phyloP scores from a whole-genome alignment of 2,329 filamentous ascomycete genomes.

The Didymella keratinophila region DNA sequence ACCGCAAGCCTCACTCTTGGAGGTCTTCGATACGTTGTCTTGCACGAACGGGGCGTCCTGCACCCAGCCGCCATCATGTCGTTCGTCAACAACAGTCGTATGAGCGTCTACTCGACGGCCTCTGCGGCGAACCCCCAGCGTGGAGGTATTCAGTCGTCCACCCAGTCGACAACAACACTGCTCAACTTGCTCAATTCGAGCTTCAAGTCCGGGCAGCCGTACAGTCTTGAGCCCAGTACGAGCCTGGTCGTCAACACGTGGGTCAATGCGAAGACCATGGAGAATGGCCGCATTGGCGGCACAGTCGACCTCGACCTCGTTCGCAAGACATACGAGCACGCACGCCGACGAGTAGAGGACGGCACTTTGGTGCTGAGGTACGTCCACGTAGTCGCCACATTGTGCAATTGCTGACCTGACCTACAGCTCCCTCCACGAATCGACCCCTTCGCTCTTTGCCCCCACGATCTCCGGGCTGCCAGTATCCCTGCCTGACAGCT shows the following conservation, averaged over 20 bases:
- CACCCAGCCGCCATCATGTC: constrained; percentile 46
- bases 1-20: constrained; percentile 9
- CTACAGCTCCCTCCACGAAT: constrained; percentile 82
- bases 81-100: constrained; percentile 67
- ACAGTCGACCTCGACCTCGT: constrained; percentile 83
- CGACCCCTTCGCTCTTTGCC: constrained; percentile 81
- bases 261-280: constrained; percentile 78
- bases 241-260: constrained; percentile 95
- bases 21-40: constrained; percentile 3
- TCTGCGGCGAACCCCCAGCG: constrained; percentile 65
- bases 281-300: constrained; percentile 74
- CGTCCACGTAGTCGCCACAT: constrained; percentile 40
- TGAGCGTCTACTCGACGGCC: constrained; percentile 68
- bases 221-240: constrained; percentile 85
- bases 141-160: constrained; percentile 66
- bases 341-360: constrained; percentile 90
- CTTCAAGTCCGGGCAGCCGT: constrained; percentile 83
- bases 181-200: constrained; percentile 91
- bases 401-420: constrained; percentile 4
- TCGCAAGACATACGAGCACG: constrained; percentile 92
- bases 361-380: constrained; percentile 91
- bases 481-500: constrained; percentile 74
- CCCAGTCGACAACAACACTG: constrained; percentile 89
- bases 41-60: constrained; percentile 31
- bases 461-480: constrained; percentile 86